Conservation (phyloP, 78 protist genomes). For the Dictyostelium firmibasis region DNA sequence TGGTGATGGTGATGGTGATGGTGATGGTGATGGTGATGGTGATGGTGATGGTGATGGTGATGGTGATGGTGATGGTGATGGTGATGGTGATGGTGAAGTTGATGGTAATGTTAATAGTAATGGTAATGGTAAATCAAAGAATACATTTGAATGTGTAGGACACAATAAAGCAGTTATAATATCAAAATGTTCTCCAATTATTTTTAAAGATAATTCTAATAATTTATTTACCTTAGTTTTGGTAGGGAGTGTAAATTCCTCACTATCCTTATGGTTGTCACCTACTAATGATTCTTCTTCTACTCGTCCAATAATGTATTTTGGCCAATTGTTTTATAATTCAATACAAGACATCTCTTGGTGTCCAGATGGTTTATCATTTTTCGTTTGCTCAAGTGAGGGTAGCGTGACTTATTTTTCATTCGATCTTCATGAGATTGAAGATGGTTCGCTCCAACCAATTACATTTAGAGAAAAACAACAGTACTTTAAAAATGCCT, state of each 20-base stretch:
- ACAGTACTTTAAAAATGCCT: neutral
- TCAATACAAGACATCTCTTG: slow-evolving; percentile 28
- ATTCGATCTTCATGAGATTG: neutral
- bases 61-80: neutral
- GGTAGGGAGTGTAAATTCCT: neutral
- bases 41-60: neutral
- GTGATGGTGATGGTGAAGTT: neutral
- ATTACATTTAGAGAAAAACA: neutral
- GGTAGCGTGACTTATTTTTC: neutral
- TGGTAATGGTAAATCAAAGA: too few species aligned
- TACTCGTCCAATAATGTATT: neutral
- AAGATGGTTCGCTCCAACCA: neutral
- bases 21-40: neutral
- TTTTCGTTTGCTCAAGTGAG: neutral
- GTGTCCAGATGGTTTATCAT: slow-evolving; percentile 25
- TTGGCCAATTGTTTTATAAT: neutral
- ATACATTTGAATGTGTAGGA: neutral
- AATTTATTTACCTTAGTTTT: neutral
- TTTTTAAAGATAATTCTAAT: neutral
- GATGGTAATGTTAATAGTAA: neutral
- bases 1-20: neutral
- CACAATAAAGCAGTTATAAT: neutral
- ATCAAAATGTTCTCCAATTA: neutral
- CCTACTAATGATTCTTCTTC: neutral
- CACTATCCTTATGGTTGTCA: neutral